phyloP scores from a whole-genome alignment of 2,329 filamentous ascomycete species.

The Aspergillus japonicus region DNA sequence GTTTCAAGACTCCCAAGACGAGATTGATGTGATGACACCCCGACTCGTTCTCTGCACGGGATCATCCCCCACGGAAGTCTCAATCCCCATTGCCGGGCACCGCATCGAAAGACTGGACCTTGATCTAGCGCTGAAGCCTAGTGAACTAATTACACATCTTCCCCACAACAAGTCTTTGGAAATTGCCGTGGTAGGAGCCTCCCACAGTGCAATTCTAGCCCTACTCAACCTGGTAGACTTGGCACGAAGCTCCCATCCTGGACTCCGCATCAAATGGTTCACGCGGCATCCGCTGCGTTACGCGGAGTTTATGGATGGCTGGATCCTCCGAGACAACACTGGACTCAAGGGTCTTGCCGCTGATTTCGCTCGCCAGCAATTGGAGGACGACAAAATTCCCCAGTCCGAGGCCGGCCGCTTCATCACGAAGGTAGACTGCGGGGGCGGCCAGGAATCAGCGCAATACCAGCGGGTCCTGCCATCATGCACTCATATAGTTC shows the following conservation, averaged over 20 bases:
- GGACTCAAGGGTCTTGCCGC: constrained; percentile 63
- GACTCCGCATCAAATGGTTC: constrained; percentile 61
- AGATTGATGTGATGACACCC: constrained; percentile 39
- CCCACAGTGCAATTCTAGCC: constrained; percentile 63
- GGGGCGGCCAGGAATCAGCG: constrained; percentile 43
- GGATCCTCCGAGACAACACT: constrained; percentile 65
- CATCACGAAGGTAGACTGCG: constrained; percentile 50
- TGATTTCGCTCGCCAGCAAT: constrained; percentile 57
- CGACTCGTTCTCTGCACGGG: constrained; percentile 61
- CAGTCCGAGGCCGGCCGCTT: constrained; percentile 48
- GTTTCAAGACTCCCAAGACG: constrained; percentile 26
- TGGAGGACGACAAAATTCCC: constrained; percentile 53
- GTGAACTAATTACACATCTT: constrained; percentile 46
- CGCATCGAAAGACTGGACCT: constrained; percentile 50
- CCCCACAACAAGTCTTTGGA: constrained; percentile 38
- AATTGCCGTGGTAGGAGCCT: constrained; percentile 61
- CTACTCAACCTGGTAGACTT: constrained; percentile 61
- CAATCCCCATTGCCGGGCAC: constrained; percentile 44
- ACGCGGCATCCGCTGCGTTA: constrained; percentile 61
- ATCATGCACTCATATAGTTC: constrained; percentile 53
- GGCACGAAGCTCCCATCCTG: constrained; percentile 51
- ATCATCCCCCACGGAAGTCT: constrained; percentile 49
- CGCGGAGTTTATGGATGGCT: constrained; percentile 61
- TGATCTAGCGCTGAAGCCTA: constrained; percentile 57
- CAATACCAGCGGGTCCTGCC: constrained; percentile 50